These are phyloP conservation scores for Penicillium frequentans DNA, from an alignment of 2,329 filamentous ascomycete species.

Conservation along the genomic window DNA sequence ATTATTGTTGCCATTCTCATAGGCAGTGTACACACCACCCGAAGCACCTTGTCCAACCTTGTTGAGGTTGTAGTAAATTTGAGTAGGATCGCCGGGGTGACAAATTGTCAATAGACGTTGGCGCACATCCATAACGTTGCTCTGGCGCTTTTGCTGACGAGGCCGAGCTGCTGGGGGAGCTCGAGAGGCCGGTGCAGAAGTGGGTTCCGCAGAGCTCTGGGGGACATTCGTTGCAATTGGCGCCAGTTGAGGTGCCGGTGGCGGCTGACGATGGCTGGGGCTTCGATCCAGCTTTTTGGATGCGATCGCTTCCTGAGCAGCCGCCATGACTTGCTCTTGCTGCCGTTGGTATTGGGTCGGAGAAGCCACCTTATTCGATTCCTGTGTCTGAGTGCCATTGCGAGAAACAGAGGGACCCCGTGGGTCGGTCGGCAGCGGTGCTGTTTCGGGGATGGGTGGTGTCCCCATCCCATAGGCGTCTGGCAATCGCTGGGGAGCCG, in stretches of 20 bases:
- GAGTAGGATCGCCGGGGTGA: conserved; percentile 82
- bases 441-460: conserved; percentile 55
- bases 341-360: conserved; percentile 61
- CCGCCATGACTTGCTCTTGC: conserved; percentile 79
- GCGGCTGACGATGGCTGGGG: conserved; percentile 68
- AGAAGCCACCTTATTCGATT: conserved; percentile 35
- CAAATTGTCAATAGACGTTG: conserved; percentile 85
- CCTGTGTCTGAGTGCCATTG: conserved; percentile 54
- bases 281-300: conserved; percentile 68
- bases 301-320: conserved; percentile 74
- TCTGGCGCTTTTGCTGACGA: conserved; percentile 76
- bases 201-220: conserved; percentile 25
- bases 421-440: conserved; percentile 64
- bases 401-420: conserved; percentile 69
- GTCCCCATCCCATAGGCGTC: conserved; percentile 49
- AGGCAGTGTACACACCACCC: conserved; percentile 90
- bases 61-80: conserved; percentile 80
- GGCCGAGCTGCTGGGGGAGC: conserved; percentile 64
- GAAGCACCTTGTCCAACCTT: conserved; percentile 98
- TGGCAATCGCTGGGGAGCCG: conserved; percentile 55
- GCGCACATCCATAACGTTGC: conserved; percentile 78
- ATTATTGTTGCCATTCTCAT: conserved; percentile 78
- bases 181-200: conserved; percentile 33
- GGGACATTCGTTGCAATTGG: conserved; percentile 40
- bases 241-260: conserved; percentile 44